phyloP scores from a whole-genome alignment of 2,329 filamentous ascomycete genomes.

The Mycosphaerelloides madeirae region DNA sequence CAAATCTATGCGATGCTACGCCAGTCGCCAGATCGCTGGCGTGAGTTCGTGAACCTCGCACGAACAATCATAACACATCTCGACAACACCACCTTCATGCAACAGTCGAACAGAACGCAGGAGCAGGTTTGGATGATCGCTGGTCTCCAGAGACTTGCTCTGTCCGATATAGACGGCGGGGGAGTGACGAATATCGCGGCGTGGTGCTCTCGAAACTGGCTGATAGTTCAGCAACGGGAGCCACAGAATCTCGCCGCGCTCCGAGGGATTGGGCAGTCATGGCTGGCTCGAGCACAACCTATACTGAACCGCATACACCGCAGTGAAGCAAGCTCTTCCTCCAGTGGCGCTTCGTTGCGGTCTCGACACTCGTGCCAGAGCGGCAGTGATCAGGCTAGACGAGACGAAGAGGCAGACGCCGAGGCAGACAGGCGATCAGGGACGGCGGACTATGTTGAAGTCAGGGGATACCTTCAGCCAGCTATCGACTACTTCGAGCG shows the following conservation, averaged over 20 bases:
- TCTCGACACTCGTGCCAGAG: slow-evolving; percentile 30
- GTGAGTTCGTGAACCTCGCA: slow-evolving; percentile 28
- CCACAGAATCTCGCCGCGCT: slow-evolving; percentile 42
- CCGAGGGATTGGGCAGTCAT: slow-evolving; percentile 47
- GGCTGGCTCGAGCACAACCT: slow-evolving; percentile 50
- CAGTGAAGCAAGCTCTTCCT: slow-evolving; percentile 39
- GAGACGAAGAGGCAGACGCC: slow-evolving; percentile 25
- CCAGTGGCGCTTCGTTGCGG: slow-evolving; percentile 32
- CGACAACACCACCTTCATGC: slow-evolving; percentile 37
- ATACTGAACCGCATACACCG: slow-evolving; percentile 46
- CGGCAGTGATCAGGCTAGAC: slow-evolving; percentile 23
- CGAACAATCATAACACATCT: slow-evolving; percentile 38
- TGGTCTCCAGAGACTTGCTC: slow-evolving; percentile 48
- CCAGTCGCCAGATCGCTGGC: slow-evolving; percentile 27
- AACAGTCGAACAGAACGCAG: slow-evolving; percentile 30
- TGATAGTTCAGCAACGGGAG: slow-evolving; percentile 43
- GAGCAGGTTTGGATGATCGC: slow-evolving; percentile 42
- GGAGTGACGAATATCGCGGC: slow-evolving; percentile 44
- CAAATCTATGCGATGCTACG: slow-evolving; percentile 34
- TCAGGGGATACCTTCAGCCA: slow-evolving; percentile 47
- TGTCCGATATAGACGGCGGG: slow-evolving; percentile 45
- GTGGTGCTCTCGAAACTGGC: slow-evolving; percentile 48
- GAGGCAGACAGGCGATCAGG: slow-evolving; percentile 38
- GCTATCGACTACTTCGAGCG: slow-evolving; percentile 49
- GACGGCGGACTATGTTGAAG: slow-evolving; percentile 48